These are phyloP conservation scores for Saturnispora hagleri DNA, from an alignment of 805 yeast species.

Conservation along the genomic window DNA sequence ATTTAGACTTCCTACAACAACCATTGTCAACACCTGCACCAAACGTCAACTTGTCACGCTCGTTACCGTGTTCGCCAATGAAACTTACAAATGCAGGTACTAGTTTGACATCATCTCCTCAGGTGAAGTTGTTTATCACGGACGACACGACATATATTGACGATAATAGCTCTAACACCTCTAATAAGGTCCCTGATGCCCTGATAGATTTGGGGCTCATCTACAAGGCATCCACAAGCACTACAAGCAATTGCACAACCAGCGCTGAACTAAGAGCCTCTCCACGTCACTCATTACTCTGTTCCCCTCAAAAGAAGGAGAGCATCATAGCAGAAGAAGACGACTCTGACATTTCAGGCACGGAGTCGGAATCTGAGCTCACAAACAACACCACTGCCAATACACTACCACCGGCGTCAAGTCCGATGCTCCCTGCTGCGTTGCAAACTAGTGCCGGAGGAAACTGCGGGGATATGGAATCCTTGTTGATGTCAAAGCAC, in stretches of 20 bases:
- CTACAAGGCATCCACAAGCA: conserved; percentile 9
- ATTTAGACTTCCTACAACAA: conserved; percentile 15
- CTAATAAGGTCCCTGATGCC: conserved; percentile 23
- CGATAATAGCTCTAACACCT: not conserved
- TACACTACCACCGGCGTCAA: not conserved
- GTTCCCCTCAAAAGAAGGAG: conserved; percentile 26
- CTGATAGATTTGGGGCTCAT: conserved; percentile 29
- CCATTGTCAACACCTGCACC: conserved; percentile 14
- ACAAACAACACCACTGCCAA: not conserved
- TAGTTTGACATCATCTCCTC: not conserved
- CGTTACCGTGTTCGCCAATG: conserved; percentile 19
- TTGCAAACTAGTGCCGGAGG: not conserved
- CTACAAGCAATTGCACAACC: not conserved
- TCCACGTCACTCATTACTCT: conserved; percentile 24
- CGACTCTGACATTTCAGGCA: conserved; percentile 11
- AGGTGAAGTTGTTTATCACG: conserved; percentile 1
- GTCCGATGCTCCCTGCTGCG: not conserved
- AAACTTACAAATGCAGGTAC: conserved; percentile 5
- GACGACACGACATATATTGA: not conserved
- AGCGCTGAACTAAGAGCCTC: conserved; percentile 14
- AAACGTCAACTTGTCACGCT: conserved; percentile 9
- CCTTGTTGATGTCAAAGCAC: conserved; percentile 5
- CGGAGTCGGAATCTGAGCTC: not conserved
- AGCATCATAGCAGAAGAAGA: conserved; percentile 26
- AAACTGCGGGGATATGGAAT: conserved; percentile 13